Percentiles rank a stretch among this genome's conserved stretches.
Conservation (phyloP, 2,329 filamentous ascomycete genomes). For the Alternaria solani region DNA sequence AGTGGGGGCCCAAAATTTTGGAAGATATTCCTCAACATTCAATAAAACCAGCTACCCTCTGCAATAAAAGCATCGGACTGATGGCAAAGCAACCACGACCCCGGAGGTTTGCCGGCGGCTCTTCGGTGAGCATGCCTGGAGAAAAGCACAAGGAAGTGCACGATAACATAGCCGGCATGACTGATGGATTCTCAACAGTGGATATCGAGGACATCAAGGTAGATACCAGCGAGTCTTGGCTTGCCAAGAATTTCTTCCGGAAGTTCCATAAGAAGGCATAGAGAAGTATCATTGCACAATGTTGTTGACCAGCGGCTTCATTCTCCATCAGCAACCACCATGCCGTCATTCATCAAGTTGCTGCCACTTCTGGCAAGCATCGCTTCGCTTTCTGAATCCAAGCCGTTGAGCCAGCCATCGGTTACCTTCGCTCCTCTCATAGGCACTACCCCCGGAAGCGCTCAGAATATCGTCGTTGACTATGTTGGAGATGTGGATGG, state of each 20-base stretch:
- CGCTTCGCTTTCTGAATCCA: not conserved
- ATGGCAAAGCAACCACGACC: not conserved
- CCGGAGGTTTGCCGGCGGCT: not conserved
- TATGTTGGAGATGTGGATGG: constrained; percentile 29
- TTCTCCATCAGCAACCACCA: not conserved
- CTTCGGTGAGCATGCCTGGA: not conserved
- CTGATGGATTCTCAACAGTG: not conserved
- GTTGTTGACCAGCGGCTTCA: not conserved
- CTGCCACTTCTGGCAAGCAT: not conserved
- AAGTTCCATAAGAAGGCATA: not conserved
- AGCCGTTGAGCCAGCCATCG: not conserved
- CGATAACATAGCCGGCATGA: not conserved
- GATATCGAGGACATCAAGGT: constrained; percentile 3
- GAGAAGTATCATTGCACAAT: not conserved
- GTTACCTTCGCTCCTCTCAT: not conserved
- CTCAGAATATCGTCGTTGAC: constrained; percentile 28
- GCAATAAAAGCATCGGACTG: not conserved
- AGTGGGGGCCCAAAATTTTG: not conserved
- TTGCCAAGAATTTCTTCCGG: not conserved
- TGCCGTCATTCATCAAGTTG: not conserved
- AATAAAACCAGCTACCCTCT: not conserved
- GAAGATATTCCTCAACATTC: not conserved
- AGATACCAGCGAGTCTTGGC: not conserved
- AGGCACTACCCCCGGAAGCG: not conserved
- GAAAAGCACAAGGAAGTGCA: not conserved